Evolutionary conservation across 2,329 filamentous ascomycete genomes (phyloP), one percentile per base, ranked within the genome.

Genomic region (Fusarium sp.): DNA sequence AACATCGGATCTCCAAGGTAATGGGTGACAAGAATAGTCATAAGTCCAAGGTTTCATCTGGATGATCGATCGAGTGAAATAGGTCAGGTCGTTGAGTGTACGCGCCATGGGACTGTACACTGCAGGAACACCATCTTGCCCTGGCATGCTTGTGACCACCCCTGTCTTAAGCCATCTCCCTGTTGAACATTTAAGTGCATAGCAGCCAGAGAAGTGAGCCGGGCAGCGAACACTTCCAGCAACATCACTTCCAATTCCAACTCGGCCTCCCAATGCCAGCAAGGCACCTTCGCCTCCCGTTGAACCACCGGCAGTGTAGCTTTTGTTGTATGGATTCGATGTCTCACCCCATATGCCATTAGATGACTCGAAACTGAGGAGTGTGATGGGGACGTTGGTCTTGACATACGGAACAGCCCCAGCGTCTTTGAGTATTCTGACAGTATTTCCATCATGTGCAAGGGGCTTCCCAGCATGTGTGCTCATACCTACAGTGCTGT

Each of bases 91-190:
- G 71, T 91, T 89, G 66, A 97, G 83, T 0, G 95, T 97, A 60
- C 95, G 89, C 6, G 95, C 90, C 96, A 98, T 98, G 9, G 95
- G 95, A 65, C 93, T 96, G 83, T 95, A 97, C 25, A 97, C 94
- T 72, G 92, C 94, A 2, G 94, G 91, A 37, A 98, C 91, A 2
- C 95, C 95, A 80, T 98, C 96, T 80, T 98, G 95, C 0, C 96
- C 96, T 0, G 93, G 91, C 94, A 97, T 97, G 77, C 93, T 95
- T 1, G 95, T 97, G 69, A 89, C 89, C 80, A 94, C 91, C 15
- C 94, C 94, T 46, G 90, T 88, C 81, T 97, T 97, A 2, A 94
- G 94, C 94, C 95, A 98, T 54, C 95, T 88, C 4, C 96, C 95
- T 3, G 94, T 97, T 6, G 93, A 95, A 83, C 95, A 97, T 40